Base-by-base conservation (phyloP, 495 filamentous ascomycete species). In the Aspergillus bertholletiae region DNA sequence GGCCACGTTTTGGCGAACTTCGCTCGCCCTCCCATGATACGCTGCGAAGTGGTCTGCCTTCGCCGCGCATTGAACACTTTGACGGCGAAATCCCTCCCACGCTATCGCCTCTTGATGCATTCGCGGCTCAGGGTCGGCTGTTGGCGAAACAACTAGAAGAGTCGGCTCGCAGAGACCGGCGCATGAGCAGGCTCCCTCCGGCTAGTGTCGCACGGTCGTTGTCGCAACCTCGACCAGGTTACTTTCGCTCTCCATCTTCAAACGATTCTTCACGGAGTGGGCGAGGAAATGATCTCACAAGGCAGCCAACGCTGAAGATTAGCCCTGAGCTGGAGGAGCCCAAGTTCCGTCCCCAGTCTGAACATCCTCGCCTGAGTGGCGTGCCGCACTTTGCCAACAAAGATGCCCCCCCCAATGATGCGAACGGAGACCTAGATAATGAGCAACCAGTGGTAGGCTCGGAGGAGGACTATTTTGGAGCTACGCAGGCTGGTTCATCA, bases 81-180 rank as follows among this genome's bases (percentile, higher is more conserved):
- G 86, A 88, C 46, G 94, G 93, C 46, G 94, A 96, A 61, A 80
- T 91, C 9, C 93, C 94, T 28, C 94, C 94, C 15, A 87, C 92
- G 27, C 82, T 97, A 46, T 97, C 94, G 2, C 94, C 94, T 15
- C 82, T 98, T 44, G 94, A 97, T 78, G 93, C 94, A 35, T 90
- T 98, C 57, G 91, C 90, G 17, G 80, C 89, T 54, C 92, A 96
- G 58, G 92, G 91, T 53, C 86, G 92, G 46, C 67, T 93, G 57
- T 80, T 97, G 43, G 88, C 90, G n/a, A 88, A 83, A 69, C 87
- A 95, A 67, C 80, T 98, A 34, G 85, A 96, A 60, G 85, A 91
- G 54, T 88, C 84, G 52, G 77, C 78, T 48, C 71, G 74, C 47
- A 81, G 81, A 62, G 83, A 86, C 41, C 83, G 82, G 39, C 86